Evolutionary conservation across 164 flowering plant species (phyloP).

Genomic region (grape (Vitis vinifera)): DNA sequence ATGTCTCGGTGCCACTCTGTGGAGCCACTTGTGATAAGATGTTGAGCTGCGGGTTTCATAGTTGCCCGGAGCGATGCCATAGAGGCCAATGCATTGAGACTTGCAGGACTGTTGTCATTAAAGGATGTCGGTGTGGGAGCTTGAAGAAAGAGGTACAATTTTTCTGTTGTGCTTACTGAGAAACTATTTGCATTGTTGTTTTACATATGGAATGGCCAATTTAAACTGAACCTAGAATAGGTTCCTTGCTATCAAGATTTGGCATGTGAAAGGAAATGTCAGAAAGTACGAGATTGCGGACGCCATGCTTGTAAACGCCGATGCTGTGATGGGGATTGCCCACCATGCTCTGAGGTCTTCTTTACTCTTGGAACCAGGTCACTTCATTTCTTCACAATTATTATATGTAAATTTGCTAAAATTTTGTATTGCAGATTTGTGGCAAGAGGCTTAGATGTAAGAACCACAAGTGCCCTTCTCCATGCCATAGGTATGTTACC

Average conservation of each 20-base stretch:
- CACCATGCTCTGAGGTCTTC: slow-evolving; percentile 88
- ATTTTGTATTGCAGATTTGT: slow-evolving; percentile 59
- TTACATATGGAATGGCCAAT: neutral
- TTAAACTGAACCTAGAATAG: slow-evolving; percentile 51
- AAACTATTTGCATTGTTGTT: neutral
- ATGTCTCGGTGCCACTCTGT: slow-evolving; percentile 63
- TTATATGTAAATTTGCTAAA: slow-evolving; percentile 6
- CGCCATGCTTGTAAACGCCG: slow-evolving; percentile 94
- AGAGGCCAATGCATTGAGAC: slow-evolving; percentile 75
- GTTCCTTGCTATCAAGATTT: slow-evolving; percentile 95
- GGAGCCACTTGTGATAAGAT: slow-evolving; percentile 80
- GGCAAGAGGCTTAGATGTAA: slow-evolving; percentile 83
- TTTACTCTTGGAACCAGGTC: neutral
- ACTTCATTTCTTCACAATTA: neutral
- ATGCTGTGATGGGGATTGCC: slow-evolving; percentile 95
- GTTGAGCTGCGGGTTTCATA: slow-evolving; percentile 69
- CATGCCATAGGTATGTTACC: slow-evolving; percentile 74
- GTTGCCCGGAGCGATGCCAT: slow-evolving; percentile 93
- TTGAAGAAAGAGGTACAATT: slow-evolving; percentile 77
- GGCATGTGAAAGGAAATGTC: slow-evolving; percentile 88
- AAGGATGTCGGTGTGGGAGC: slow-evolving; percentile 84
- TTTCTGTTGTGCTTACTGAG: neutral
- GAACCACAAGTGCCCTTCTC: slow-evolving; percentile 94
- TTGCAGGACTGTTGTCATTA: slow-evolving; percentile 68
- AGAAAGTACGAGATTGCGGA: slow-evolving; percentile 75